These are phyloP conservation scores for Kokia cookei DNA, from an alignment of 441 rosid species.

Conservation along the genomic window DNA sequence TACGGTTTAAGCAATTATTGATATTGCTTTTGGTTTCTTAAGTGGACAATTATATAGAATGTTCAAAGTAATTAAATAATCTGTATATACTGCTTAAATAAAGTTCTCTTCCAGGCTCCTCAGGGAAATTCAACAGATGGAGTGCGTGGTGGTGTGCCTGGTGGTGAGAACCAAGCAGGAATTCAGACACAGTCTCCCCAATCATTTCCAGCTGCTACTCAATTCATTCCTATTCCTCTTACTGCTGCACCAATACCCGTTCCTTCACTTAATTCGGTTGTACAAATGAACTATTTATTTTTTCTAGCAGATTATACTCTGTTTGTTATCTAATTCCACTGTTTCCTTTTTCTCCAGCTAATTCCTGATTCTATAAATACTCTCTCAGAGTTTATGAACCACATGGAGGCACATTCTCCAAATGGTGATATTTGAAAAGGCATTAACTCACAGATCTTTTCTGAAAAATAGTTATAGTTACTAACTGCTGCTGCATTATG, in stretches of 20 bases:
- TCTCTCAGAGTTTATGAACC: slow-evolving; percentile 64
- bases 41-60: neutral
- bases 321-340: slow-evolving; percentile 4
- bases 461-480: slow-evolving; percentile 9
- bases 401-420: slow-evolving; percentile 65
- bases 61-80: neutral
- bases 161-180: slow-evolving; percentile 32
- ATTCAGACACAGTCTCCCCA: slow-evolving; percentile 49
- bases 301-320: neutral
- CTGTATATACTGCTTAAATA: neutral
- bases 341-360: slow-evolving; percentile 48
- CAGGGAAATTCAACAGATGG: slow-evolving; percentile 54
- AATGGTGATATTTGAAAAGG: slow-evolving; percentile 43
- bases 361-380: slow-evolving; percentile 80
- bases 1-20: neutral
- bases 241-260: slow-evolving; percentile 49
- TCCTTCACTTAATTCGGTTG: slow-evolving; percentile 70
- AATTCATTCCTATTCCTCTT: slow-evolving; percentile 61
- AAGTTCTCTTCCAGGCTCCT: slow-evolving; percentile 21
- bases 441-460: slow-evolving; percentile 1
- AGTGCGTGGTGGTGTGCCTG: slow-evolving; percentile 7
- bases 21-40: neutral
- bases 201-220: slow-evolving; percentile 53
- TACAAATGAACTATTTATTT: neutral
- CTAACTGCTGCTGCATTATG: slow-evolving; percentile 22